These are phyloP conservation scores for Amphibolis antarctica DNA, from an alignment of 106 monocot genomes.

Conservation along the genomic window DNA sequence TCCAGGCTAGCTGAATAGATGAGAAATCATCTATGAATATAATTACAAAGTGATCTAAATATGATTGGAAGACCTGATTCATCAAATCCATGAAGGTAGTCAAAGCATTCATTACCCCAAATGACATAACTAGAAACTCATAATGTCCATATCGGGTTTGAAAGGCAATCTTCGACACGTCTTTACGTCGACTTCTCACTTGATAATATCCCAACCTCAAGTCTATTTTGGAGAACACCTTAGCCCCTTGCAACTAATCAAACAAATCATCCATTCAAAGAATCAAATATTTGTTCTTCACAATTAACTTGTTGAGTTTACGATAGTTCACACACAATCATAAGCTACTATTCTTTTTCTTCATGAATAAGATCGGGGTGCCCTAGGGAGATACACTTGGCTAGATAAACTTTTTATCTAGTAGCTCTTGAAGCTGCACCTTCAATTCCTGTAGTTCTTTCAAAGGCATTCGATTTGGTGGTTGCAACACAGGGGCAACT, in stretches of 20 bases:
- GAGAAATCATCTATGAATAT: background rate
- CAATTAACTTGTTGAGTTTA: too few species aligned
- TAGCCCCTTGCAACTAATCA: background rate
- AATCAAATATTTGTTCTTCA: too few species aligned
- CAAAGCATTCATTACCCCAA: background rate
- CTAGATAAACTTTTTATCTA: too few species aligned
- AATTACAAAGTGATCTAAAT: background rate
- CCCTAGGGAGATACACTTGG: too few species aligned
- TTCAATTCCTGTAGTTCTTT: too few species aligned
- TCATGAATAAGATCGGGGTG: too few species aligned
- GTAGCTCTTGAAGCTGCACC: too few species aligned
- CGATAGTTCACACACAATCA: too few species aligned
- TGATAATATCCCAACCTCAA: background rate
- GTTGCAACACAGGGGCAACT: too few species aligned
- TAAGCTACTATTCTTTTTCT: too few species aligned
- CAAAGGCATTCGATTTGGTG: too few species aligned
- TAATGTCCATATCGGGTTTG: background rate
- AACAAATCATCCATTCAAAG: conserved; percentile 4
- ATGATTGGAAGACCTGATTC: background rate
- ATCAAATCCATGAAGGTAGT: background rate
- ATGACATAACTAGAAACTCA: background rate
- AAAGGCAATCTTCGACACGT: background rate
- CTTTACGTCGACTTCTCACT: background rate
- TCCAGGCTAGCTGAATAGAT: background rate
- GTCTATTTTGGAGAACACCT: background rate